Evolutionary conservation across 192 early-diverging fungal species (phyloP), one percentile per base, ranked within the genome.

Genomic region (Rhizophagus sp.): DNA sequence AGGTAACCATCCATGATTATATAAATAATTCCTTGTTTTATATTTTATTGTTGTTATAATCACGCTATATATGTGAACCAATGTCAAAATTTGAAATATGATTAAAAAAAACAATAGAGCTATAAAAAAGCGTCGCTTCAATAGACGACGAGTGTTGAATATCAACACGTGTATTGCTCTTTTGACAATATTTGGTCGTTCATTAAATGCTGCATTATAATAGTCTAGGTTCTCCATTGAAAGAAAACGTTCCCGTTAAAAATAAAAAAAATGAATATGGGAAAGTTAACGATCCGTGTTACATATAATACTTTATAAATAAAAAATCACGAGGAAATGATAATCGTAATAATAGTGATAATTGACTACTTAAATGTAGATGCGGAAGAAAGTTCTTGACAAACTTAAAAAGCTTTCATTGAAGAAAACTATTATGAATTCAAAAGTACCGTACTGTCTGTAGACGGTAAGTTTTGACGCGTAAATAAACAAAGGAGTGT

Each of bases 361-460:
- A 41, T 41, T 41, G 39, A 41, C 5, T n/a, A n/a, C n/a, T n/a
- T 30, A 30, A 30, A 30, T 30, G 30, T 30, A 1, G 30, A 30
- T 30, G 30, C 30, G 30, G 30, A 30, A 30, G 30, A 30, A 30
- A 30, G 30, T 30, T 30, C 30, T 1, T 30, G 34, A 36, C 34
- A 36, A 34, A 36, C 34, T 36, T 36, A 36, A 36, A 36, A 30
- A 36, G 86, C 88, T 62, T 88, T 89, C 44, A 86, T 92, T 15
- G 83, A 83, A 64, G 95, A 93, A 50, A 96, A 97, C 86, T 97
- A 97, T 88, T 98, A 98, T 87, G 97, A 97, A n/a, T n/a, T n/a
- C n/a, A n/a, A n/a, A n/a, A n/a, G 82, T 95, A 96, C 84, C 94
- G 96, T 57, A 97, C n/a, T n/a, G n/a, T n/a, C n/a, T n/a, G n/a